These are phyloP conservation scores for Acanthamoeba triangularis DNA, from an alignment of 208 protist genomes.

Conservation along the genomic window DNA sequence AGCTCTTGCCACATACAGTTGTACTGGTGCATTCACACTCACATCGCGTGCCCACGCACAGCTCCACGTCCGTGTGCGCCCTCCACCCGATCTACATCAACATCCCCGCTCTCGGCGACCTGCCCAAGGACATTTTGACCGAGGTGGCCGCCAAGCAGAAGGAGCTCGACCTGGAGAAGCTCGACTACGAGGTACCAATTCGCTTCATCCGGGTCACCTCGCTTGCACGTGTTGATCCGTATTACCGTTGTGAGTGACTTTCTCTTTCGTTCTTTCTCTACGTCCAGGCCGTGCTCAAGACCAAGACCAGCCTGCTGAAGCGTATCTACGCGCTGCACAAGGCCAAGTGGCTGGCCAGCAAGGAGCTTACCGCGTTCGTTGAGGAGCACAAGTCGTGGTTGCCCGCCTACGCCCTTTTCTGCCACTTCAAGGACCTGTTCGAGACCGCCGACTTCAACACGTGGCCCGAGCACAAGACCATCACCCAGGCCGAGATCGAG, in stretches of 20 bases:
- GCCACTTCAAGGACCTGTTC: conserved; percentile 82
- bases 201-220: too few species aligned
- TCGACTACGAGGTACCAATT: conserved; percentile 86
- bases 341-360: conserved; percentile 65
- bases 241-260: background rate
- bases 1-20: background rate
- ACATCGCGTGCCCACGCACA: background rate
- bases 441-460: conserved; percentile 83
- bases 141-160: conserved; percentile 65
- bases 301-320: conserved; percentile 52
- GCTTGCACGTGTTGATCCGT: background rate
- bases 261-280: background rate
- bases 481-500: conserved; percentile 78
- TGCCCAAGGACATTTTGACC: conserved; percentile 81
- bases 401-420: conserved; percentile 88
- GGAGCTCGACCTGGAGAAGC: conserved; percentile 79
- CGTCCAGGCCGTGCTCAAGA: conserved; percentile 7
- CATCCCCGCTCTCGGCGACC: conserved; percentile 74
- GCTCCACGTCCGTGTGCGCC: conserved; percentile 89
- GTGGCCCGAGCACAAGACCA: conserved; percentile 85
- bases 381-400: conserved; percentile 87
- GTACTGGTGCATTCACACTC: background rate
- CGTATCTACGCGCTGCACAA: conserved; percentile 51
- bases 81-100: conserved; percentile 92
- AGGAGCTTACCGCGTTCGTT: conserved; percentile 77